Conservation (phyloP, 805 yeast genomes). For the Helenozyma rhizophorensis region DNA sequence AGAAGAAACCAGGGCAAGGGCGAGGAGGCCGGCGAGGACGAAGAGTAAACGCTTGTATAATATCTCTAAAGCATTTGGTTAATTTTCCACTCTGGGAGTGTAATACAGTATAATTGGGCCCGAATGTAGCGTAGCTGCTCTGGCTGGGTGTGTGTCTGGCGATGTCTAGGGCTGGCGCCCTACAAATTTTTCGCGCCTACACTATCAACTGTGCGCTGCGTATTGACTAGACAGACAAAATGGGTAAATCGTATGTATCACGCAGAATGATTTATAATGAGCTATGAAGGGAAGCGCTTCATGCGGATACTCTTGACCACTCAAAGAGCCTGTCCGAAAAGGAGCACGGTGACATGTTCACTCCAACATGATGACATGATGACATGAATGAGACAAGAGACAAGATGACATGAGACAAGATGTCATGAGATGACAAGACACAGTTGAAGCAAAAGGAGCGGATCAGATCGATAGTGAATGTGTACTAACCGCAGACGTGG, state of each 20-base stretch:
- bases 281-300: no score
- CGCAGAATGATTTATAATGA: no score
- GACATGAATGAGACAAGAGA: no score
- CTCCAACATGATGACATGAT: no score
- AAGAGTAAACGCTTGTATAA: constrained; percentile 50
- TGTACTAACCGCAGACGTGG: constrained; percentile 64
- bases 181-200: not conserved
- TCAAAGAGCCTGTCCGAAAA: no score
- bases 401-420: not conserved
- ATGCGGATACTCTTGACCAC: no score
- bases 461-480: no score
- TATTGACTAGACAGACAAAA: constrained; percentile 20
- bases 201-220: no score
- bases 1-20: constrained; percentile 74
- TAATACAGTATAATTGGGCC: not conserved
- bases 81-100: constrained; percentile 9
- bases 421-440: not conserved
- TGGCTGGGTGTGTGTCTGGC: not conserved
- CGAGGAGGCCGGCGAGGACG: constrained; percentile 66
- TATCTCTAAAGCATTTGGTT: constrained; percentile 16
- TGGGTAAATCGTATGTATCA: constrained; percentile 32
- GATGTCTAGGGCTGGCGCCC: constrained; percentile 7
- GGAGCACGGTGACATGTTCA: no score
- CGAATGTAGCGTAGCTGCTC: no score
- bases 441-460: no score